phyloP scores from a whole-genome alignment of 2,329 filamentous ascomycete genomes.

The Cytospora chrysosperma region DNA sequence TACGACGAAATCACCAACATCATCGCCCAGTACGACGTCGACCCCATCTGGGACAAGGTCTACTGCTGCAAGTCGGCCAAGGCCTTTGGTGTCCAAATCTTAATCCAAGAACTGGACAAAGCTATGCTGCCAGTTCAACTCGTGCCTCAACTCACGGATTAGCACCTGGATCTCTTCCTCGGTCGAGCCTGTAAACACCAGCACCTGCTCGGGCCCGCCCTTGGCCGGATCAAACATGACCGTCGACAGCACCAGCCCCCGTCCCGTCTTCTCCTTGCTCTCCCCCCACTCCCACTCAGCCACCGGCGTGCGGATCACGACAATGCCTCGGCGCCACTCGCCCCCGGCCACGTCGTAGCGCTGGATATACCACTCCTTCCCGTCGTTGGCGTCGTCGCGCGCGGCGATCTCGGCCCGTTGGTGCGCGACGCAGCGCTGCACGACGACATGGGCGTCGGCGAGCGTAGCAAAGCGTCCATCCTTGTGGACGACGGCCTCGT shows the following conservation, averaged over 20 bases:
- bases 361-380: slow-evolving; percentile 14
- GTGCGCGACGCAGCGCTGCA: slow-evolving; percentile 9
- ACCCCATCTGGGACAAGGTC: too few relatives aligned
- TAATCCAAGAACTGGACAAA: slow-evolving; percentile 7
- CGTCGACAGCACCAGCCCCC: slow-evolving; percentile 1
- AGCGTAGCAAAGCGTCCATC: not conserved
- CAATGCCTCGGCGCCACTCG: slow-evolving; percentile 2
- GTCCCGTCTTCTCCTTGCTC: not conserved
- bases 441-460: not conserved
- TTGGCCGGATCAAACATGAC: slow-evolving; percentile 4
- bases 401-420: slow-evolving; percentile 14
- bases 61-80: too few relatives aligned
- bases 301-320: slow-evolving; percentile 4
- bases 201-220: not conserved
- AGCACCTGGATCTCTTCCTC: not conserved
- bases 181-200: not conserved
- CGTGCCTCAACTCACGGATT: slow-evolving; percentile 1
- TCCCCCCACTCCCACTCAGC: slow-evolving; percentile 4
- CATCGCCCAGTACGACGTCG: too few relatives aligned
- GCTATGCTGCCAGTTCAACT: slow-evolving; percentile 12
- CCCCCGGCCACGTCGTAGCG: slow-evolving; percentile 4
- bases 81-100: not conserved
- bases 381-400: not conserved
- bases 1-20: too few relatives aligned
- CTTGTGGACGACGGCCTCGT: not conserved